Percentiles rank a stretch among this genome's conserved stretches.
Conservation (phyloP, 2,329 filamentous ascomycete genomes). For the Botrytis byssoidea region DNA sequence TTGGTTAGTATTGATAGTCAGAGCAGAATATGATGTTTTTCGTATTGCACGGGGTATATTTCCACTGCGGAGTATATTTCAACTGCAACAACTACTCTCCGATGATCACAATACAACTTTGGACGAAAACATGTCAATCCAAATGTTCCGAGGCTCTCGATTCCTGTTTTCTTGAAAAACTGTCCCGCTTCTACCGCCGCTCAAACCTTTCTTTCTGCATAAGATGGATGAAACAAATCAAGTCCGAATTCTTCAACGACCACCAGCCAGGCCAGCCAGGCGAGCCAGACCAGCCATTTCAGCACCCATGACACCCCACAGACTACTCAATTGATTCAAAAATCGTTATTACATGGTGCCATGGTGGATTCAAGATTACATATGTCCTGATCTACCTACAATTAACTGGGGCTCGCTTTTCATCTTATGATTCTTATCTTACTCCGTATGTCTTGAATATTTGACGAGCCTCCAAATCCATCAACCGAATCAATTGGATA, state of each 20-base stretch:
- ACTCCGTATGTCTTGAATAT: not conserved
- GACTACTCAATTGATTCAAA: not conserved
- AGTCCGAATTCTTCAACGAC: not conserved
- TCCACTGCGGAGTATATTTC: not conserved
- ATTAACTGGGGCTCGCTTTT: not conserved
- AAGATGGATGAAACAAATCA: constrained; percentile 8
- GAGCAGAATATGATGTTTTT: not conserved
- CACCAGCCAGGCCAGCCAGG: not conserved
- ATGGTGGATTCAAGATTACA: not conserved
- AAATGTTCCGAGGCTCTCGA: not conserved
- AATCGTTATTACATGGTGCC: not conserved
- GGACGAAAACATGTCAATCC: not conserved
- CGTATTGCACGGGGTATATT: not conserved
- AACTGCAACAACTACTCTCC: not conserved
- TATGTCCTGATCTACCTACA: not conserved
- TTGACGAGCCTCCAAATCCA: not conserved
- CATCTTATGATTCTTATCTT: not conserved
- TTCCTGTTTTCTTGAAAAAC: not conserved
- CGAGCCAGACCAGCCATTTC: not conserved
- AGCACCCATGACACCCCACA: not conserved
- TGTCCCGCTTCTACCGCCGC: not conserved
- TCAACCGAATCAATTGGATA: not conserved
- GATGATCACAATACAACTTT: constrained; percentile 8
- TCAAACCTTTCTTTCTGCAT: constrained; percentile 3
- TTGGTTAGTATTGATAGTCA: not conserved